Conservation (phyloP, 495 filamentous ascomycete genomes). For the Hypoxylon fragiforme region DNA sequence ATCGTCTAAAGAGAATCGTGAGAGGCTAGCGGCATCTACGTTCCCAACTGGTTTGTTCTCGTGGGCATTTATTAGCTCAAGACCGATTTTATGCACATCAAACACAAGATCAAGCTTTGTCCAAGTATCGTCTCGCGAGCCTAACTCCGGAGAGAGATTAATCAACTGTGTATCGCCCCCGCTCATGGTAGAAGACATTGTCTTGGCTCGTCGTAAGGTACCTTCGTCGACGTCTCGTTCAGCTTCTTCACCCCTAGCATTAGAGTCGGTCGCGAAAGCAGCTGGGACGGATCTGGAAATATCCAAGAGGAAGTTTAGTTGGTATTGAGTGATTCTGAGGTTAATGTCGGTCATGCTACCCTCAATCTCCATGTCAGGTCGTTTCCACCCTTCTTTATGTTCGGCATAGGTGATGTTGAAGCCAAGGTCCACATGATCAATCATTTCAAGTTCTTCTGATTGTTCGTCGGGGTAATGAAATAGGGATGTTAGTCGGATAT, state of each 20-base stretch:
- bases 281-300: conserved; percentile 82
- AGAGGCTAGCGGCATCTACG: conserved; percentile 79
- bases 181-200: conserved; percentile 48
- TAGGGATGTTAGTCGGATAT: conserved; percentile 85
- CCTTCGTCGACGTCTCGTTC: conserved; percentile 51
- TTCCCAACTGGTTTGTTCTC: conserved; percentile 75
- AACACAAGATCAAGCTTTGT: conserved; percentile 93
- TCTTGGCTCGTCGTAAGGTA: conserved; percentile 52
- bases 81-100: conserved; percentile 79
- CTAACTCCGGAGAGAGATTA: conserved; percentile 67
- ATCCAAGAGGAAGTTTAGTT: conserved; percentile 84
- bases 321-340: conserved; percentile 83
- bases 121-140: conserved; percentile 70
- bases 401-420: conserved; percentile 91
- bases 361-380: conserved; percentile 90
- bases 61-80: conserved; percentile 82
- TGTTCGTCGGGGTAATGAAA: conserved; percentile 77
- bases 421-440: conserved; percentile 91
- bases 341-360: conserved; percentile 91
- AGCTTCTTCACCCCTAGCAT: conserved; percentile 65
- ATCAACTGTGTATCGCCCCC: conserved; percentile 49
- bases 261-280: conserved; percentile 77
- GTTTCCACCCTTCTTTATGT: conserved; percentile 72
- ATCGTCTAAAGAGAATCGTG: conserved; percentile 89
- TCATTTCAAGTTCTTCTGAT: conserved; percentile 88